A percentile compares a stretch with the other conserved stretches of the same genome.
phyloP scores from a whole-genome alignment of 2,329 filamentous ascomycete genomes.

The Phoma sp. region DNA sequence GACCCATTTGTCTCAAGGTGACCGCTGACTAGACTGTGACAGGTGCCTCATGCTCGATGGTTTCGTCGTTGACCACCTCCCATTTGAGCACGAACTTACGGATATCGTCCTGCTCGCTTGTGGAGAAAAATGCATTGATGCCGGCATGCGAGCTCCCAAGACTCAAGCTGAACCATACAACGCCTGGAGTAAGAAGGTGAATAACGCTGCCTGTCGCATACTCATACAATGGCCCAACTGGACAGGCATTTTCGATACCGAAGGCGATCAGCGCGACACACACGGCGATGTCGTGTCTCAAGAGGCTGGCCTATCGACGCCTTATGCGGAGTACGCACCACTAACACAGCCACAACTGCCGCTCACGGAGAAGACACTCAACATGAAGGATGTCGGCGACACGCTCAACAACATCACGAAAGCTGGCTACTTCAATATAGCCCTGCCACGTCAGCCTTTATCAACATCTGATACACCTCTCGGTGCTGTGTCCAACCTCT shows the following conservation, averaged over 20 bases:
- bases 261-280: conserved; percentile 28
- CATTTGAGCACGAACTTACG: conserved; percentile 39
- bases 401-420: background rate
- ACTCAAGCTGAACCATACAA: conserved; percentile 20
- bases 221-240: conserved; percentile 37
- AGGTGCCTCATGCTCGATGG: conserved; percentile 41
- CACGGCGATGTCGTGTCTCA: conserved; percentile 24
- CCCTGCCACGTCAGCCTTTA: background rate
- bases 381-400: conserved; percentile 10
- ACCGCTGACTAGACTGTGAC: background rate
- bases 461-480: background rate
- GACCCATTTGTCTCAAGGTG: background rate
- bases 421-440: conserved; percentile 2
- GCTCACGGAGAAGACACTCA: conserved; percentile 9
- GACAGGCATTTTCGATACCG: conserved; percentile 32
- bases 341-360: conserved; percentile 4
- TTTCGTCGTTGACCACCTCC: conserved; percentile 44
- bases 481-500: conserved; percentile 14
- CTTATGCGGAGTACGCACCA: conserved; percentile 2
- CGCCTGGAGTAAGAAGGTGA: conserved; percentile 25
- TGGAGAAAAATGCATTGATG: conserved; percentile 37
- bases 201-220: conserved; percentile 29
- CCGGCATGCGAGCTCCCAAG: conserved; percentile 36
- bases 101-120: conserved; percentile 32
- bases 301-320: conserved; percentile 20